Evolutionary conservation across 1,284 basidiomycete genomes (phyloP), one percentile per base, ranked within the genome.

Genomic region (Trichosporon ovoides): DNA sequence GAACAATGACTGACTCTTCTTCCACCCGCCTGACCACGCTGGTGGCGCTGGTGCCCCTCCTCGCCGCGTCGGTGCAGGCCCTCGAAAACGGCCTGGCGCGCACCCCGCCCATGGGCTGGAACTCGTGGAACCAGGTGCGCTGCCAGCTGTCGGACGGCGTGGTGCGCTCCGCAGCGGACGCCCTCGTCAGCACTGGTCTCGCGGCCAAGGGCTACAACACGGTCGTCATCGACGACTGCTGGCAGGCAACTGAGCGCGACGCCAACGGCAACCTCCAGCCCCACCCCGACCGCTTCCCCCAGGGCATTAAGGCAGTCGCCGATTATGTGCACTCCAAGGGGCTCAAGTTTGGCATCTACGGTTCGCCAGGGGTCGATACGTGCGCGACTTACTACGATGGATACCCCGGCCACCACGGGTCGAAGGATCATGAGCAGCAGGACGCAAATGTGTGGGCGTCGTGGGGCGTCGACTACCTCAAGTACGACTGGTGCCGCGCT

Each of bases 401-500:
- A 6, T 53, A 38, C 36, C 36, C 52, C 16, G 52, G 36, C 22
- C 10, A 7, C 7, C 52, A 38, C n/a, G 37, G 52, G 3, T 28
- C 20, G 24, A n/a, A 16, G 9, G 52, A 37, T 3, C 52, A 53
- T 28, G 52, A 38, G 37, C 36, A 38, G 52, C 52, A 38, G 36
- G 52, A 53, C 19, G 52, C 52, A 7, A 14, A 53, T 22, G 33
- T 22, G n/a, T 53, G 20, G 20, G 52, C 52, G 22, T 20, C 37
- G 22, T 38, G 52, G 52, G 52, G 52, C 37, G 38, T 38, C 5
- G 35, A 53, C 20, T 53, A 38, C 22, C 36, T 53, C 52, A 53
- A 53, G 52, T 53, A 53, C 52, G 52, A 53, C 52, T 53, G 52
- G 52, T 53, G 52, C 20, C 52, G 38, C 16, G 52, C 52, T 16